Percentiles rank a stretch among this genome's conserved stretches.
Evolutionary conservation across 192 early-diverging fungal genomes (phyloP).

Genomic region (Chytriomyces sp.): DNA sequence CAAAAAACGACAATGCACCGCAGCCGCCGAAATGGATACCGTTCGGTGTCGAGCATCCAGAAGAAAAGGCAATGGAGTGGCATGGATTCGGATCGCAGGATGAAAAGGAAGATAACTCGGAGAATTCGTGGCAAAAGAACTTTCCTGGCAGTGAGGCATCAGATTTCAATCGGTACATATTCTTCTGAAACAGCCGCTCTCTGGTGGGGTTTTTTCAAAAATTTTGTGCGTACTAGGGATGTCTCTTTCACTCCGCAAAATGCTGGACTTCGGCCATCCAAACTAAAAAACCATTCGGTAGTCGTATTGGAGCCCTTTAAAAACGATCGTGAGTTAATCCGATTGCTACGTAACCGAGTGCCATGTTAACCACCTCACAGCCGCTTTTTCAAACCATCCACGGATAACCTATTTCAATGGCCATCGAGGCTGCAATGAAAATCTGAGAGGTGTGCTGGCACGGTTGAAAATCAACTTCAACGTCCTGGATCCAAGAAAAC

Average conservation of each 20-base stretch:
- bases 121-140: background rate
- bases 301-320: conserved; percentile 3
- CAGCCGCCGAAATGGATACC: background rate
- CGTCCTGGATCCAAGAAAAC: conserved; percentile 20
- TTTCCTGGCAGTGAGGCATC: no score
- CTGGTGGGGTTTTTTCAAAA: background rate
- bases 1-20: no score
- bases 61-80: background rate
- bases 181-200: no score
- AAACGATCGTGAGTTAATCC: background rate
- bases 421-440: conserved; percentile 28
- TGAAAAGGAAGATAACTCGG: background rate
- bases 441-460: conserved; percentile 13
- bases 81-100: background rate
- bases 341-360: background rate
- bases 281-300: background rate
- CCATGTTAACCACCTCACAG: background rate
- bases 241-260: background rate
- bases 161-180: no score
- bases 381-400: conserved; percentile 2
- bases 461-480: conserved; percentile 9
- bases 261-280: background rate
- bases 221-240: background rate
- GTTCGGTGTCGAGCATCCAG: background rate
- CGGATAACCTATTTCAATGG: conserved; percentile 23